phyloP scores from a whole-genome alignment of 345 rosid genomes.

The thale cress (Arabidopsis thaliana) region TAIR10.1 NC_003071.7:8169001-8169500 shows the following conservation, averaged over 20 bases:
- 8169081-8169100: too few species aligned
- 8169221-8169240: too few species aligned
- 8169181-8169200: too few species aligned
- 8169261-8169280: conserved; percentile 20
- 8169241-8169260: conserved; percentile 34
- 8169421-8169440: neutral
- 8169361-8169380: conserved; percentile 29
- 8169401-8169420: neutral
- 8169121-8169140: too few species aligned
- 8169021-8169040: too few species aligned
- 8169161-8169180: too few species aligned
- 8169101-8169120: too few species aligned
- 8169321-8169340: conserved; percentile 39
- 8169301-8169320: conserved; percentile 47
- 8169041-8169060: too few species aligned
- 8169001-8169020: too few species aligned
- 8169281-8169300: conserved; percentile 21
- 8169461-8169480: conserved; percentile 36
- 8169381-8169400: neutral
- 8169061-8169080: too few species aligned
- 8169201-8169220: too few species aligned
- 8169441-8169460: conserved; percentile 40
- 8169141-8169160: too few species aligned
- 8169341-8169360: neutral
- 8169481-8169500: conserved; percentile 20